A percentile compares a stretch with the other conserved stretches of the same genome.
phyloP scores from a whole-genome alignment of 2,329 filamentous ascomycete genomes.

The Ophiostoma pallidulum region DNA sequence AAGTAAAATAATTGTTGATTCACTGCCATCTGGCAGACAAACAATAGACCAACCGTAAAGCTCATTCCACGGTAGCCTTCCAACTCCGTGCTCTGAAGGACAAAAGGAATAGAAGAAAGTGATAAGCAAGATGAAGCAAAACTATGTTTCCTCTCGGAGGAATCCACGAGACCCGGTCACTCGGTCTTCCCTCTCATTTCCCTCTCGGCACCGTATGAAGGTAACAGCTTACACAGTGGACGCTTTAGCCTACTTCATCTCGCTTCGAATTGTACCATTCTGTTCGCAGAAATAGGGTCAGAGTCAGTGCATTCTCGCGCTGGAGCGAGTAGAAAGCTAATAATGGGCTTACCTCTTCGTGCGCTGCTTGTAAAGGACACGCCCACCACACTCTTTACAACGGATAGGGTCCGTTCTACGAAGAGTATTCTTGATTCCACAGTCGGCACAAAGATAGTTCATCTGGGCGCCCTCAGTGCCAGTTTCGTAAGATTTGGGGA shows the following conservation, averaged over 20 bases:
- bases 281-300: slow-evolving; percentile 27
- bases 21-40: no score
- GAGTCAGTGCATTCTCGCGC: slow-evolving; percentile 6
- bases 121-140: background rate
- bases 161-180: background rate
- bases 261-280: slow-evolving; percentile 98
- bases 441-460: slow-evolving; percentile 74
- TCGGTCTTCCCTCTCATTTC: no score
- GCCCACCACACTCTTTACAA: slow-evolving; percentile 88
- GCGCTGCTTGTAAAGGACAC: slow-evolving; percentile 94
- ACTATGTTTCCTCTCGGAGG: no score
- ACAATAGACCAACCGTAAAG: no score
- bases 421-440: slow-evolving; percentile 65
- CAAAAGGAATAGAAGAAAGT: background rate
- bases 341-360: slow-evolving; percentile 65
- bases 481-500: slow-evolving; percentile 21
- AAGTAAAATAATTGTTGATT: no score
- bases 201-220: no score
- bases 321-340: background rate
- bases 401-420: slow-evolving; percentile 72
- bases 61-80: background rate
- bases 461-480: slow-evolving; percentile 42
- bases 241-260: slow-evolving; percentile 42
- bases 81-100: slow-evolving; percentile 5
- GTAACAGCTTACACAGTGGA: background rate